Percentiles rank a stretch among this genome's conserved stretches.
These are phyloP conservation scores for Yarrowia phangngaensis DNA, from an alignment of 805 yeast species.

Conservation along the genomic window DNA sequence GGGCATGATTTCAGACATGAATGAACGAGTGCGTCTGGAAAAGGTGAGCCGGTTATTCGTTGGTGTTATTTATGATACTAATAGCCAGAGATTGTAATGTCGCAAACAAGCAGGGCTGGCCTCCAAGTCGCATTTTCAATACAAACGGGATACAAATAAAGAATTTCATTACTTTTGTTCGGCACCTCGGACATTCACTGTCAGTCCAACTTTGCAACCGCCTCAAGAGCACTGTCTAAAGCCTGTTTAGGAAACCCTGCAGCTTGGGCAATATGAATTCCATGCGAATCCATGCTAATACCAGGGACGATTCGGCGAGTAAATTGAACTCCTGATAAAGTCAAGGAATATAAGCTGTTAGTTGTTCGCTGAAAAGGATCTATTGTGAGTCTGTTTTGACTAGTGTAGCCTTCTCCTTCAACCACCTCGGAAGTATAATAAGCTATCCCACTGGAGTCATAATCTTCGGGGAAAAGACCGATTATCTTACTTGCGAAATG, in stretches of 20 bases:
- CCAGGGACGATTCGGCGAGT: constrained; percentile 58
- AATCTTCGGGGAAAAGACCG: constrained; percentile 40
- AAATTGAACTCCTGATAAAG: constrained; percentile 38
- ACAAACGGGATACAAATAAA: too few relatives aligned
- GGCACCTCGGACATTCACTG: too few relatives aligned
- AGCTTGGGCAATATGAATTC: constrained; percentile 66
- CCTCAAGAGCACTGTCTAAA: constrained; percentile 48
- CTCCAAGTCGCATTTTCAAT: too few relatives aligned
- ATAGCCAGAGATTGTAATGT: too few relatives aligned
- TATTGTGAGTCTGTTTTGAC: constrained; percentile 10
- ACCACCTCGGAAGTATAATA: constrained; percentile 34
- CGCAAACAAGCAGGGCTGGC: too few relatives aligned
- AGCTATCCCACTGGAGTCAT: constrained; percentile 34
- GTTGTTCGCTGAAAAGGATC: constrained; percentile 24
- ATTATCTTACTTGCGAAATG: constrained; percentile 65
- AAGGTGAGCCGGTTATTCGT: too few relatives aligned
- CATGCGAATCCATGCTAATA: constrained; percentile 70
- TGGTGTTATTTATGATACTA: too few relatives aligned
- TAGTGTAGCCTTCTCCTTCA: constrained; percentile 17
- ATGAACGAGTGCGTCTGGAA: too few relatives aligned
- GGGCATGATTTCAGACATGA: too few relatives aligned
- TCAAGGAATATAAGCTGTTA: constrained; percentile 26
- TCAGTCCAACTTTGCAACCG: constrained; percentile 35
- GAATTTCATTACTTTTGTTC: too few relatives aligned
- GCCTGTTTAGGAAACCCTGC: constrained; percentile 75